phyloP scores from a whole-genome alignment of 306 rosid species.

The Dryas drummondii region DNA sequence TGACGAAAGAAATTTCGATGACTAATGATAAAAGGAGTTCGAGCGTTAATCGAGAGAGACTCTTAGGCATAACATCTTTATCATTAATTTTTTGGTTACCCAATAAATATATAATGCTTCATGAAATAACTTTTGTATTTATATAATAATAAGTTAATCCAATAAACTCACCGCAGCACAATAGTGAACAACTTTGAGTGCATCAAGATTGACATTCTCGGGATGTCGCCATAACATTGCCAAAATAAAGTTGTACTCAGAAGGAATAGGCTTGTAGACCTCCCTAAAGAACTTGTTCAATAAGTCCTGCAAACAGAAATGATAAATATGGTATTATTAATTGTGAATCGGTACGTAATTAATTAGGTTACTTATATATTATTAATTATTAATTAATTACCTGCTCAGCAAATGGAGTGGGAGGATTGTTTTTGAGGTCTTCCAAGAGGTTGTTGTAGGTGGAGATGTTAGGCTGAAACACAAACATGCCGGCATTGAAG shows the following conservation, averaged over 20 bases:
- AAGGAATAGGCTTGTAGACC: conserved; percentile 11
- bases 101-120: no score
- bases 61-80: no score
- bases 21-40: no score
- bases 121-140: no score
- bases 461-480: conserved; percentile 3
- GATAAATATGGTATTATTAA: no score
- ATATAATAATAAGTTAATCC: background rate
- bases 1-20: no score
- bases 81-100: no score
- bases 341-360: no score
- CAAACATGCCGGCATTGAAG: conserved; percentile 18
- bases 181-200: conserved; percentile 15
- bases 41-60: no score
- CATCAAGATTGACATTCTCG: conserved; percentile 3
- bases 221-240: conserved; percentile 15
- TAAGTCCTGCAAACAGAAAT: background rate
- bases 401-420: conserved; percentile 16
- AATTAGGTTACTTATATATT: no score
- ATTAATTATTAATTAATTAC: background rate
- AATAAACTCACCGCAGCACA: conserved; percentile 19
- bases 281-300: conserved; percentile 4
- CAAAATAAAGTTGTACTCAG: conserved; percentile 4
- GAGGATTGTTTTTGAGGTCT: background rate
- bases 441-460: conserved; percentile 1